Percentiles rank a stretch among this genome's conserved stretches.
These are phyloP conservation scores for Spergularia bocconei DNA, from an alignment of 148 eudicot species.

Conservation along the genomic window DNA sequence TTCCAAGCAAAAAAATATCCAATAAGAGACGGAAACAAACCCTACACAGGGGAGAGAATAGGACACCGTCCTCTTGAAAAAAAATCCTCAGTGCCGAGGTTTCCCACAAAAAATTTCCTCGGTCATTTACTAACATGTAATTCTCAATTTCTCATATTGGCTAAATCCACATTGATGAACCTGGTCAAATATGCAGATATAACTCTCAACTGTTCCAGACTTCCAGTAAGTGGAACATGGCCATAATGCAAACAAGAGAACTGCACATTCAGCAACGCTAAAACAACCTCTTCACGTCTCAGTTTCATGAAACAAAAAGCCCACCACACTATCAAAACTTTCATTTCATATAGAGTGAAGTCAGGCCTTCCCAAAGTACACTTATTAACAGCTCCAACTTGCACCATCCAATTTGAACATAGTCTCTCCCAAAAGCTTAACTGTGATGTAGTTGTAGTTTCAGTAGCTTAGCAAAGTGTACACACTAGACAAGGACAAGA, in stretches of 20 bases:
- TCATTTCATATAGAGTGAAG: background rate
- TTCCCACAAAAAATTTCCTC: background rate
- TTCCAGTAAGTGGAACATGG: no score
- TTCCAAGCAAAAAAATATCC: conserved; percentile 23
- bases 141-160: no score
- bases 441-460: background rate
- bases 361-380: background rate
- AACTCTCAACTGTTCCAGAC: no score
- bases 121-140: no score
- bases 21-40: background rate
- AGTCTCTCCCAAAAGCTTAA: background rate
- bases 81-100: background rate
- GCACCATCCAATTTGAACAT: background rate
- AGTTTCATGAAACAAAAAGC: background rate
- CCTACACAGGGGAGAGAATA: background rate
- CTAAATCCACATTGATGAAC: no score
- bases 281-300: no score
- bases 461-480: background rate
- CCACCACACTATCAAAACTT: background rate
- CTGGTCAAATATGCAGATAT: no score
- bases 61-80: background rate
- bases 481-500: background rate
- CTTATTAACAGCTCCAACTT: background rate
- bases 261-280: no score
- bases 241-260: no score